phyloP scores from a whole-genome alignment of 768 basidiomycete genomes.

The Kwoniella sp. region DNA sequence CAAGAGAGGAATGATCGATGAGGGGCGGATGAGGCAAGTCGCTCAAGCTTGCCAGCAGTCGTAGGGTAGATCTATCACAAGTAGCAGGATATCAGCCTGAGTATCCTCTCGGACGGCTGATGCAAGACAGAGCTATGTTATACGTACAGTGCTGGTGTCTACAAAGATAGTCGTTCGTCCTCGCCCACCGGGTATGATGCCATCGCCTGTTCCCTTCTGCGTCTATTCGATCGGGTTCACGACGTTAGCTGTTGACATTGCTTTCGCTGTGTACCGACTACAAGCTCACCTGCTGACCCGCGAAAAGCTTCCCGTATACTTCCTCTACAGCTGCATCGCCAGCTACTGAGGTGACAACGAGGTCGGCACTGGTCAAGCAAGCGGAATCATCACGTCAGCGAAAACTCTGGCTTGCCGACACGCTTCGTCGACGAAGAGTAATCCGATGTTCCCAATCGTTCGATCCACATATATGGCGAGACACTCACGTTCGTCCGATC shows the following conservation, averaged over 20 bases:
- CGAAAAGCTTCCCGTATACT: slow-evolving; percentile 66
- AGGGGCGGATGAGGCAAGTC: slow-evolving; percentile 64
- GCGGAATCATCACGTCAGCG: no score
- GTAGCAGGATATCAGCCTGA: slow-evolving; percentile 1
- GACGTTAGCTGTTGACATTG: not conserved
- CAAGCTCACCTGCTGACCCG: slow-evolving; percentile 63
- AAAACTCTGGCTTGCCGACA: no score
- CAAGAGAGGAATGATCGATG: slow-evolving; percentile 70
- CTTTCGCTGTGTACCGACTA: not conserved
- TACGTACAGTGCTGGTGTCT: slow-evolving; percentile 78
- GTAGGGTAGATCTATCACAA: slow-evolving; percentile 49
- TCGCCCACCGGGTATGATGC: slow-evolving; percentile 45
- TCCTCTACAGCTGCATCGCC: slow-evolving; percentile 71
- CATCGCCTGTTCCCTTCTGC: slow-evolving; percentile 55
- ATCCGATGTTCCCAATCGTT: no score
- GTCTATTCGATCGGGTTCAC: slow-evolving; percentile 9
- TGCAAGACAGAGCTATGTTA: not conserved
- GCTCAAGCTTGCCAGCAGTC: slow-evolving; percentile 63
- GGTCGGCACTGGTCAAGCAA: slow-evolving; percentile 63
- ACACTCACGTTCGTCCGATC: slow-evolving; percentile 61
- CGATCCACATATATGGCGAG: no score
- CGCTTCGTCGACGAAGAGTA: no score
- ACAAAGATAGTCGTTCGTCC: slow-evolving; percentile 72
- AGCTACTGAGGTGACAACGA: slow-evolving; percentile 74
- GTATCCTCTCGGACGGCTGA: no score